Percentiles rank a stretch among this genome's conserved stretches.
Evolutionary conservation across 2,329 filamentous ascomycete species (phyloP).

Genomic region (Epichloe brachyelytri): DNA sequence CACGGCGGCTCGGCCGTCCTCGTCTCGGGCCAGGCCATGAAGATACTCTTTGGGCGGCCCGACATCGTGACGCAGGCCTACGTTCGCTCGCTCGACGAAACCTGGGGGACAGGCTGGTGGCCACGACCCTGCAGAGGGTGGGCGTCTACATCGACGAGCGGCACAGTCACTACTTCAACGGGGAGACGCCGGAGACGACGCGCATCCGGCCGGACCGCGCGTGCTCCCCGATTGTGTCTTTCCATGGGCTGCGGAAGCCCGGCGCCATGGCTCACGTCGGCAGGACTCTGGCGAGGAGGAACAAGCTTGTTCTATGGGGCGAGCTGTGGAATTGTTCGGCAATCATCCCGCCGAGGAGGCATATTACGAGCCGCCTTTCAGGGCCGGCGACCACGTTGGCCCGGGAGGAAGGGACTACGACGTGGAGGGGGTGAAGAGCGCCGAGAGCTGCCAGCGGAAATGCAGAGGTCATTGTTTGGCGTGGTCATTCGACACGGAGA

Average conservation of each 20-base stretch:
- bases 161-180: constrained; percentile 42
- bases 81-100: constrained; percentile 34
- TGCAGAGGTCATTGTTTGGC: constrained; percentile 35
- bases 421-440: constrained; percentile 23
- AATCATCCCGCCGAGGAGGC: constrained; percentile 26
- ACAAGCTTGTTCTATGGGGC: constrained; percentile 33
- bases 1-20: constrained; percentile 43
- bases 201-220: constrained; percentile 36
- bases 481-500: constrained; percentile 34
- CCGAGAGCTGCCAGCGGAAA: constrained; percentile 29
- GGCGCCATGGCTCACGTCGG: constrained; percentile 34
- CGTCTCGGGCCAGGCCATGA: constrained; percentile 37
- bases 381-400: constrained; percentile 37
- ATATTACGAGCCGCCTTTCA: constrained; percentile 10
- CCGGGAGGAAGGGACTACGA: constrained; percentile 30
- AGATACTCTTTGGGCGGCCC: constrained; percentile 29
- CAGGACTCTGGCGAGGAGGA: constrained; percentile 23
- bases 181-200: constrained; percentile 36
- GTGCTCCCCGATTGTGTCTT: constrained; percentile 41
- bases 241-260: constrained; percentile 34
- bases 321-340: constrained; percentile 37
- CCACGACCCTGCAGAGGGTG: constrained; percentile 37
- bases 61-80: constrained; percentile 31
- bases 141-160: constrained; percentile 43
- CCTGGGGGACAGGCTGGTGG: constrained; percentile 40